Conservation (phyloP, 257 asterid species). For the Solanum neorickii region DNA sequence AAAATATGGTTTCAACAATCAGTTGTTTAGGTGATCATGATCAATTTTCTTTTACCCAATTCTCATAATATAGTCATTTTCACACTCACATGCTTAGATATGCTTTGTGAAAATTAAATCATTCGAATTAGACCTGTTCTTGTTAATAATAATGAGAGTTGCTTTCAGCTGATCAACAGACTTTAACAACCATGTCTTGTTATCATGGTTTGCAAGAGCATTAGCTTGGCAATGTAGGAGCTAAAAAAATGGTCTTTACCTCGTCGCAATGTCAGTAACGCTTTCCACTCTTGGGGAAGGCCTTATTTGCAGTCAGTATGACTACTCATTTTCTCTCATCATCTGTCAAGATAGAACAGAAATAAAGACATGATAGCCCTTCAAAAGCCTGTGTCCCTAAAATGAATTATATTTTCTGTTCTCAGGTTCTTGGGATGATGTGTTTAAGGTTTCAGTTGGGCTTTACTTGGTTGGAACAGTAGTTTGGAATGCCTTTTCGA, state of each 20-base stretch:
- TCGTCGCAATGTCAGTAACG: not conserved
- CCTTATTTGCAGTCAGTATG: not conserved
- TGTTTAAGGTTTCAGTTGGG: slow-evolving; percentile 70
- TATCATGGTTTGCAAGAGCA: not conserved
- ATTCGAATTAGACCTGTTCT: not conserved
- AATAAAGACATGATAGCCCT: not conserved
- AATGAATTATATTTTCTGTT: not conserved
- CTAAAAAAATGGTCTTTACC: not conserved
- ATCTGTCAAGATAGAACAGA: not conserved
- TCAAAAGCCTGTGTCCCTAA: not conserved
- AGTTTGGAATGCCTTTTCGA: slow-evolving; percentile 76
- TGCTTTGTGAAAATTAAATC: not conserved
- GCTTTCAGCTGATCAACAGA: not conserved
- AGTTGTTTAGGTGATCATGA: not conserved
- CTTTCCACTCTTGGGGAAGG: not conserved
- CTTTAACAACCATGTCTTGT: not conserved
- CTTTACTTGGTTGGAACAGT: slow-evolving; percentile 73
- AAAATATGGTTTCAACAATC: not conserved
- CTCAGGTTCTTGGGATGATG: slow-evolving; percentile 82
- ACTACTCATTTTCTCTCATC: not conserved
- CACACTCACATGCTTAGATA: not conserved
- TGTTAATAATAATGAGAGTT: not conserved
- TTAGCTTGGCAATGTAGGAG: not conserved
- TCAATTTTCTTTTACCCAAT: not conserved
- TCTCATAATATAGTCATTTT: not conserved